Evolutionary conservation across 495 filamentous ascomycete species (phyloP).

Genomic region (Lophium mytilinum): DNA sequence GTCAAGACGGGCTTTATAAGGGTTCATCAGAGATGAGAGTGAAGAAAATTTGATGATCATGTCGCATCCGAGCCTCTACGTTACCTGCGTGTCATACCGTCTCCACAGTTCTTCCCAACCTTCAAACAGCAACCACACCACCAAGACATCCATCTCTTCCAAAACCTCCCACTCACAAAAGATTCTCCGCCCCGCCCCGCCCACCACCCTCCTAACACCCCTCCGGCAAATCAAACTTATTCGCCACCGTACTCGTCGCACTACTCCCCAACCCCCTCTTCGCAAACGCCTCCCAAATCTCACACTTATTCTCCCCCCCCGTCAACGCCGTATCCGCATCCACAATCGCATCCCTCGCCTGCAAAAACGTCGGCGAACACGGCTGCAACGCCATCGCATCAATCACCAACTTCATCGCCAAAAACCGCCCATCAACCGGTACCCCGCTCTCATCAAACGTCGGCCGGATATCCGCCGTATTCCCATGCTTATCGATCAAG

Average conservation of each 20-base stretch:
- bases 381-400: conserved; percentile 50
- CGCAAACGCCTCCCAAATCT: conserved; percentile 47
- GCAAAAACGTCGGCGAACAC: conserved; percentile 44
- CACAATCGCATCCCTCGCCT: conserved; percentile 44
- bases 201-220: conserved; percentile 2
- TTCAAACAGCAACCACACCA: too few species aligned
- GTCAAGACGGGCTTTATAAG: too few species aligned
- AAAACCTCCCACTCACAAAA: too few species aligned
- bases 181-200: too few species aligned
- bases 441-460: conserved; percentile 37
- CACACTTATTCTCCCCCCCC: conserved; percentile 43
- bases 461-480: conserved; percentile 37
- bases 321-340: conserved; percentile 46
- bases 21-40: too few species aligned
- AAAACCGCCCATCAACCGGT: conserved; percentile 43
- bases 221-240: conserved; percentile 20
- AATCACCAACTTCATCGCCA: conserved; percentile 44
- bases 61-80: too few species aligned
- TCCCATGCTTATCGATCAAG: conserved; percentile 44
- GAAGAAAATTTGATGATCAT: too few species aligned
- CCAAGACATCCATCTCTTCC: too few species aligned
- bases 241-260: conserved; percentile 26
- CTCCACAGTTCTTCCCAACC: background rate
- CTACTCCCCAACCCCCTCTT: conserved; percentile 41
- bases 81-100: too few species aligned